Percentiles rank a stretch among this genome's conserved stretches.
Evolutionary conservation across 495 filamentous ascomycete species (phyloP).

Genomic region (Hamigera avellanea): DNA sequence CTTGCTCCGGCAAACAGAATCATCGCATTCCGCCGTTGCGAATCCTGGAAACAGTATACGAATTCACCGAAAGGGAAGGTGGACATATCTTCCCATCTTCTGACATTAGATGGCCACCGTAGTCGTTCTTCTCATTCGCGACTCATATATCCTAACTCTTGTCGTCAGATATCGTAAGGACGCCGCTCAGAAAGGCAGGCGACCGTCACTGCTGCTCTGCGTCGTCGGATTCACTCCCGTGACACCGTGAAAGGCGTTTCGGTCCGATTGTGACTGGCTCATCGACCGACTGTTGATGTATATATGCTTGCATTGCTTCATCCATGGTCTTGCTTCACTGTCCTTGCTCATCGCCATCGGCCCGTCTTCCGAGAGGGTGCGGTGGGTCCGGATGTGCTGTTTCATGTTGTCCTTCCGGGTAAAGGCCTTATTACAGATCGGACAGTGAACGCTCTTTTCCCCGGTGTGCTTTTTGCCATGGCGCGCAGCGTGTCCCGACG

Average conservation of each 20-base stretch:
- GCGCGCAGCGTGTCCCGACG: slow-evolving; percentile 89
- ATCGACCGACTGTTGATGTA: slow-evolving; percentile 17
- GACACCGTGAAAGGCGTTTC: slow-evolving; percentile 2
- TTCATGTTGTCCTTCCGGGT: slow-evolving; percentile 98
- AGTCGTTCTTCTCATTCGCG: too few species aligned
- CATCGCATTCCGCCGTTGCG: too few species aligned
- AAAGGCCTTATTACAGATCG: slow-evolving; percentile 86
- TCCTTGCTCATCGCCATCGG: slow-evolving; percentile 19
- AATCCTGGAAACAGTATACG: too few species aligned
- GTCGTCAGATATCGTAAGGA: too few species aligned
- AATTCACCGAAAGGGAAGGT: too few species aligned
- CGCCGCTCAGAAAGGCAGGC: not conserved
- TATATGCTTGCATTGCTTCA: not conserved
- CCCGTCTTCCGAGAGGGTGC: slow-evolving; percentile 28
- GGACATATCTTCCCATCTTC: too few species aligned
- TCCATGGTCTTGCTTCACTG: slow-evolving; percentile 4
- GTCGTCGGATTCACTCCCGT: slow-evolving; percentile 4
- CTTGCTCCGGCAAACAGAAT: too few species aligned
- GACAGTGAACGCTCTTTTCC: slow-evolving; percentile 84
- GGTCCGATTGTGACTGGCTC: slow-evolving; percentile 12
- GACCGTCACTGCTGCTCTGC: not conserved
- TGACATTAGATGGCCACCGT: too few species aligned
- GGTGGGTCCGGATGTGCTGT: slow-evolving; percentile 86
- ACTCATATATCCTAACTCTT: too few species aligned
- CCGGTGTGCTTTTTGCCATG: slow-evolving; percentile 96